phyloP scores from a whole-genome alignment of 78 protist species.

The Monocercomonoides exilis region DNA sequence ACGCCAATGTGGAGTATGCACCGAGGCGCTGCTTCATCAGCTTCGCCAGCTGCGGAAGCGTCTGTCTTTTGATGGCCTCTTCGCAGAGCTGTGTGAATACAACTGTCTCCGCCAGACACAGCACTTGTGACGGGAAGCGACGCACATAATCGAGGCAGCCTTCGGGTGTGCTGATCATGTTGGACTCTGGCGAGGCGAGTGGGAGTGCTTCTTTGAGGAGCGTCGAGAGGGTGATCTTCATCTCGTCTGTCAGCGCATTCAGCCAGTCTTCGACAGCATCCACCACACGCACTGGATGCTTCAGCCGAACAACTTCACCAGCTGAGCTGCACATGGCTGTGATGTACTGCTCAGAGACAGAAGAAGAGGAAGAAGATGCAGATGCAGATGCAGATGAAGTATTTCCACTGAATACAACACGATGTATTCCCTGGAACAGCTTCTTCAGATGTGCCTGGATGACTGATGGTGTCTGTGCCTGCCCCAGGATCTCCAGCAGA shows the following conservation, averaged over 20 bases:
- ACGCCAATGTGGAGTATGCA: neutral
- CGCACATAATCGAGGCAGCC: slow-evolving; percentile 1
- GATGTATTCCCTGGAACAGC: slow-evolving; percentile 62
- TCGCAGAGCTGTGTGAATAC: slow-evolving; percentile 36
- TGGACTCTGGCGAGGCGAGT: neutral
- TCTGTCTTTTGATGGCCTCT: slow-evolving; percentile 24
- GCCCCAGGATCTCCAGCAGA: slow-evolving; percentile 40
- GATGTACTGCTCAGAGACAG: neutral
- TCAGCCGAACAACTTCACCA: slow-evolving; percentile 43
- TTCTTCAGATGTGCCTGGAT: slow-evolving; percentile 71
- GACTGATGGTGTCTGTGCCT: slow-evolving; percentile 41
- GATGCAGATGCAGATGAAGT: too few relatives aligned
- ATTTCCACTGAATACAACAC: slow-evolving; percentile 28
- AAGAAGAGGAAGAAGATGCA: too few relatives aligned
- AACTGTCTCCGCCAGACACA: slow-evolving; percentile 47
- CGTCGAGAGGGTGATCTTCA: slow-evolving; percentile 32
- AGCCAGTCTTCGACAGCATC: slow-evolving; percentile 62
- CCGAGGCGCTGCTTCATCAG: neutral
- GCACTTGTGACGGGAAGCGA: slow-evolving; percentile 55
- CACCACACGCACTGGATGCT: slow-evolving; percentile 32
- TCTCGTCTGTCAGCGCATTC: slow-evolving; percentile 17
- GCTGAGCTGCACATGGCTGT: neutral
- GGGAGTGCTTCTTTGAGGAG: slow-evolving; percentile 14
- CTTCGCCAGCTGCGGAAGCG: neutral
- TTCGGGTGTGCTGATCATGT: neutral